Evolutionary conservation across 2,329 filamentous ascomycete species (phyloP), one percentile per base, ranked within the genome.

Genomic region (Sclerotinia minor): DNA sequence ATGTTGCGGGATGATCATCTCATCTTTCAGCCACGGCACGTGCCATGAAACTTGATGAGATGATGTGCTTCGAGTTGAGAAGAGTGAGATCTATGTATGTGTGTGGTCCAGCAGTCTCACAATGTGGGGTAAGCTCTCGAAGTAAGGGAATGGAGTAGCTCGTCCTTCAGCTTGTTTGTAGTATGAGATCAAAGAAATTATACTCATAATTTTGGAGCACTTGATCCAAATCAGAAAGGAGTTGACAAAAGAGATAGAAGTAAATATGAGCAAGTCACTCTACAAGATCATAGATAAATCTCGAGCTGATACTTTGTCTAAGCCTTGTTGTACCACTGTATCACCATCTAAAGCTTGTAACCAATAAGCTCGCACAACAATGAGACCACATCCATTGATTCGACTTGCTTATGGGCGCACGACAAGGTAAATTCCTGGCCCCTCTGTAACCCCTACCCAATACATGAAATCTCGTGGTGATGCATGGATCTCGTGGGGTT

Each of bases 321-420:
- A 24, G 54, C 54, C 54, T 45, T 44, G 55, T 45, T 44, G 55
- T 45, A 44, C 55, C 17, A 44, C 29, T 45, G 57, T 59, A 29
- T 8, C 9, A 6, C 29, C 29, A 15, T n/a, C 29, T 35, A 54
- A 13, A n/a, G 5, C 19, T 35, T 7, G 52, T 3, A 15, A 44
- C 9, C 55, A 45, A 59, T 15, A n/a, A 59, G 17, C 26, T 13
- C 13, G 38, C 44, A 29, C 17, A 29, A 45, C 55, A 29, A 19
- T 29, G 45, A 59, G 55, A 59, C 55, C 35, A 59, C 38, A 26
- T 9, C 24, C 9, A 45, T n/a, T n/a, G n/a, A n/a, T 59, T 45
- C 38, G 41, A 41, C 41, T 45, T 47, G 38, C 57, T 59, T 59
- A 59, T 45, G 41, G 57, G 26, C 41, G 41, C 13, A 59, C 57